Percentiles rank a stretch among this genome's conserved stretches.
Conservation (phyloP, 176 grass and related monocot genomes). For the Zizania latifolia region DNA sequence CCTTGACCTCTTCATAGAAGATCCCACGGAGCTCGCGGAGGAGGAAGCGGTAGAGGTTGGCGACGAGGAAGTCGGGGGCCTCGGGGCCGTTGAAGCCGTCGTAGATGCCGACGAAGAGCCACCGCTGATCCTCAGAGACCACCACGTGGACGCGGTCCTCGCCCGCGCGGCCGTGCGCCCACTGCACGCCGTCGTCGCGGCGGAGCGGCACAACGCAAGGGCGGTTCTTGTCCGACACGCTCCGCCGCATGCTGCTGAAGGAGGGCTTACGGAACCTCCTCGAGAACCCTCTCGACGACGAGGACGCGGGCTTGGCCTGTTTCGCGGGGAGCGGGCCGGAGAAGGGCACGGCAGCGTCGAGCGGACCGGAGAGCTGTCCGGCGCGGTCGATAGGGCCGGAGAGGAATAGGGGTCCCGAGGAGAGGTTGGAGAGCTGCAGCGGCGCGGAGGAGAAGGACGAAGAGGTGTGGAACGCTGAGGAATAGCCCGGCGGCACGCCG, state of each 20-base stretch:
- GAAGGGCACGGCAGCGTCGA: slow-evolving; percentile 56
- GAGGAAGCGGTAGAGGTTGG: slow-evolving; percentile 67
- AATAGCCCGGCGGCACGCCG: slow-evolving; percentile 14
- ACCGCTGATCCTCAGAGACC: slow-evolving; percentile 82
- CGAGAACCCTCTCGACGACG: slow-evolving; percentile 37
- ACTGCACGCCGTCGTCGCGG: slow-evolving; percentile 59
- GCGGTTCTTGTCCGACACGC: slow-evolving; percentile 58
- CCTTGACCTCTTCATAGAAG: slow-evolving; percentile 48
- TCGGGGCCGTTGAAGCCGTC: slow-evolving; percentile 93
- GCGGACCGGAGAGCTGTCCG: slow-evolving; percentile 63
- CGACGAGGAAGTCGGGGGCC: slow-evolving; percentile 82
- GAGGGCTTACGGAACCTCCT: slow-evolving; percentile 51
- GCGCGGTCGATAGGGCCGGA: slow-evolving; percentile 76
- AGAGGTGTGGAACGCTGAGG: slow-evolving; percentile 52
- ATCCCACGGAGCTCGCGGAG: slow-evolving; percentile 65
- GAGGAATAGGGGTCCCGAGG: slow-evolving; percentile 38
- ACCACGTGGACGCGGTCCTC: slow-evolving; percentile 90
- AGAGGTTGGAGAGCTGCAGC: slow-evolving; percentile 60
- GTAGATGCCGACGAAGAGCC: slow-evolving; percentile 95
- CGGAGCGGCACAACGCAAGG: slow-evolving; percentile 57
- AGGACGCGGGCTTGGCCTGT: slow-evolving; percentile 30
- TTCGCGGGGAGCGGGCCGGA: slow-evolving; percentile 67
- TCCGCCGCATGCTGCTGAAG: slow-evolving; percentile 55
- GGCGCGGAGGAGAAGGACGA: slow-evolving; percentile 64
- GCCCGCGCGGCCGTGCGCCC: slow-evolving; percentile 83